phyloP scores from a whole-genome alignment of 2,329 filamentous ascomycete species.

The Botrytis byssoidea region DNA sequence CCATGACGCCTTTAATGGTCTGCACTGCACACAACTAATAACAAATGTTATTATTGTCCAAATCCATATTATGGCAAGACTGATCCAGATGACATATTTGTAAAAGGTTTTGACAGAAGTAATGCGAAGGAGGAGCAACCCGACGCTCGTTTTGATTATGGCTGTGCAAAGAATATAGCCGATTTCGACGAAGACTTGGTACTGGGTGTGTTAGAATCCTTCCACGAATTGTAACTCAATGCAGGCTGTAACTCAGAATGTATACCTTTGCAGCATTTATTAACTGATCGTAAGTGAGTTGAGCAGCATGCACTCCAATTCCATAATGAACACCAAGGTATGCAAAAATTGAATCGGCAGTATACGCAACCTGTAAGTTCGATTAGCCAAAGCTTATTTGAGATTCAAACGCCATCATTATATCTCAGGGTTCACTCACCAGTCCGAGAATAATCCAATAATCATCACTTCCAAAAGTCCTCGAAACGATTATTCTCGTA shows the following conservation, averaged over 20 bases:
- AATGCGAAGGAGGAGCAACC: constrained; percentile 14
- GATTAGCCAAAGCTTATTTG: not conserved
- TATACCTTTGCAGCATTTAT: constrained; percentile 7
- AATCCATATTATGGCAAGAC: not conserved
- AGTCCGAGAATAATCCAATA: not conserved
- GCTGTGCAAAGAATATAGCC: not conserved
- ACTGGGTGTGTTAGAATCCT: constrained; percentile 7
- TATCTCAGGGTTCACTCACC: not conserved
- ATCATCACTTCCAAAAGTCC: constrained; percentile 16
- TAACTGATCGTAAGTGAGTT: not conserved
- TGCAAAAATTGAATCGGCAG: not conserved
- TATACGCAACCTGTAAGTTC: not conserved
- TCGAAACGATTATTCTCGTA: not conserved
- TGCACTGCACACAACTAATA: not conserved
- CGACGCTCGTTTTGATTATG: constrained; percentile 15
- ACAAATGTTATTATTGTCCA: constrained; percentile 6
- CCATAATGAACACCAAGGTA: not conserved
- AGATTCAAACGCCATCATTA: not conserved
- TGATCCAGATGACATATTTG: constrained; percentile 12
- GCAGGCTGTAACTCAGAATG: not conserved
- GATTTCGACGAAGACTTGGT: not conserved
- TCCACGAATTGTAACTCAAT: not conserved
- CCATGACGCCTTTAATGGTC: constrained; percentile 1
- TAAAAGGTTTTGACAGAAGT: constrained; percentile 10
- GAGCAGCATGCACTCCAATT: not conserved